Evolutionary conservation across 225 moss, liverwort and hornwort genomes (phyloP).

Genomic region (Polytrichum formosum): DNA sequence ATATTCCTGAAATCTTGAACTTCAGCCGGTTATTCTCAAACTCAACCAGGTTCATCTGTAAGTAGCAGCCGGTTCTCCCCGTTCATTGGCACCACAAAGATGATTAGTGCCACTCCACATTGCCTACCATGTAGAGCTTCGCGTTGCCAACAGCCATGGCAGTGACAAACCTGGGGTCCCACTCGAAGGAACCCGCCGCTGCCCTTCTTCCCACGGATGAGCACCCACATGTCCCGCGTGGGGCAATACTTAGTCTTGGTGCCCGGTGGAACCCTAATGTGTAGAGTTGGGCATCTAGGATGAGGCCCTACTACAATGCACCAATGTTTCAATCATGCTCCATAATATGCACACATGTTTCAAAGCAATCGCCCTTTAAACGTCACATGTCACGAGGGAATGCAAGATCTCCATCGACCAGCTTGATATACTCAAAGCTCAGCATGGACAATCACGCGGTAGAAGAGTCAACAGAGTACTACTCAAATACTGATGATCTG

Average conservation of each 20-base stretch:
- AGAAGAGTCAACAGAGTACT: no score
- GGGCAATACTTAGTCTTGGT: constrained; percentile 38
- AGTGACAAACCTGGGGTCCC: constrained; percentile 47
- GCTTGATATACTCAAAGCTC: no score
- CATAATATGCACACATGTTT: no score
- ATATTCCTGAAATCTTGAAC: no score
- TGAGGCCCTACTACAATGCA: constrained; percentile 8
- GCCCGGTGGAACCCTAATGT: constrained; percentile 31
- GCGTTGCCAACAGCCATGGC: constrained; percentile 50
- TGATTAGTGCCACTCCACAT: constrained; percentile 45
- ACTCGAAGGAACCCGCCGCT: constrained; percentile 22
- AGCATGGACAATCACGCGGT: no score
- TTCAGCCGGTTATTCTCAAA: no score
- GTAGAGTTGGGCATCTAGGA: constrained; percentile 43
- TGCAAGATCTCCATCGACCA: no score
- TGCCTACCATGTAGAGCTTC: constrained; percentile 54
- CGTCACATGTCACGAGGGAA: no score
- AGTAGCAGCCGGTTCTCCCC: no score
- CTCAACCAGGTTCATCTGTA: no score
- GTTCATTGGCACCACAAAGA: constrained; percentile 25
- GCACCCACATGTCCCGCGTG: constrained; percentile 32
- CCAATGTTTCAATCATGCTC: no score
- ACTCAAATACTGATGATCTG: constrained; percentile 45
- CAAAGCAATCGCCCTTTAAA: no score
- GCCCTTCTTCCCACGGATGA: constrained; percentile 30